These are phyloP conservation scores for Aspergillus quadrilineatus DNA, from an alignment of 2,329 filamentous ascomycete species.

Conservation along the genomic window DNA sequence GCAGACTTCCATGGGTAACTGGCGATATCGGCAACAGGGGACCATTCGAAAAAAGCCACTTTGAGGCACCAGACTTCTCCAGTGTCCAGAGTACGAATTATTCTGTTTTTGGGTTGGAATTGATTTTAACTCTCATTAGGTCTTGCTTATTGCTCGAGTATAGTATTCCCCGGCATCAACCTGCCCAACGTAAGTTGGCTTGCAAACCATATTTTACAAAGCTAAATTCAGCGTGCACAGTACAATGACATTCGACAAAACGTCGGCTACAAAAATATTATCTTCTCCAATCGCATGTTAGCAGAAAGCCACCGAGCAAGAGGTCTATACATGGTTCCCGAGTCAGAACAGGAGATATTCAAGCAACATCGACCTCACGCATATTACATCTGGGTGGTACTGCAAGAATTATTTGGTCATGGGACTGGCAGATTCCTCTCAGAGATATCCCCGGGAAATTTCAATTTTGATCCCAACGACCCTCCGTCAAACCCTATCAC, in stretches of 20 bases:
- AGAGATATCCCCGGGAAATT: conserved; percentile 47
- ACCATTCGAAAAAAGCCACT: conserved; percentile 22
- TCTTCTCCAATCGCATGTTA: conserved; percentile 55
- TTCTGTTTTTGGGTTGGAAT: not conserved
- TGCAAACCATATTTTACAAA: not conserved
- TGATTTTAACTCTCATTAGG: conserved; percentile 26
- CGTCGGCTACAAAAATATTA: conserved; percentile 87
- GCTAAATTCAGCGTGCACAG: not conserved
- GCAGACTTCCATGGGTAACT: conserved; percentile 31
- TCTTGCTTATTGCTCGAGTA: conserved; percentile 47
- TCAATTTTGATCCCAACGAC: conserved; percentile 54
- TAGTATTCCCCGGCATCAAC: conserved; percentile 47
- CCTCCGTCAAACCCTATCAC: conserved; percentile 55
- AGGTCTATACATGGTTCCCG: not conserved
- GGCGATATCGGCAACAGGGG: conserved; percentile 32
- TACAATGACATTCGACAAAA: conserved; percentile 57
- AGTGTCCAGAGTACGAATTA: conserved; percentile 17
- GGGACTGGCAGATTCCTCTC: conserved; percentile 63
- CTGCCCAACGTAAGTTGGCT: conserved; percentile 49
- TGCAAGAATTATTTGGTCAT: conserved; percentile 60
- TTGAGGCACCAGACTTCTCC: conserved; percentile 23
- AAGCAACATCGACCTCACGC: conserved; percentile 13
- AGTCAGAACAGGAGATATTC: conserved; percentile 1
- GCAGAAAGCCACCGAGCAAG: conserved; percentile 13
- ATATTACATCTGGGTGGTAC: conserved; percentile 33